A percentile compares a stretch with the other conserved stretches of the same genome.
These are phyloP conservation scores for Onygena corvina DNA, from an alignment of 2,329 filamentous ascomycete species.

Conservation along the genomic window DNA sequence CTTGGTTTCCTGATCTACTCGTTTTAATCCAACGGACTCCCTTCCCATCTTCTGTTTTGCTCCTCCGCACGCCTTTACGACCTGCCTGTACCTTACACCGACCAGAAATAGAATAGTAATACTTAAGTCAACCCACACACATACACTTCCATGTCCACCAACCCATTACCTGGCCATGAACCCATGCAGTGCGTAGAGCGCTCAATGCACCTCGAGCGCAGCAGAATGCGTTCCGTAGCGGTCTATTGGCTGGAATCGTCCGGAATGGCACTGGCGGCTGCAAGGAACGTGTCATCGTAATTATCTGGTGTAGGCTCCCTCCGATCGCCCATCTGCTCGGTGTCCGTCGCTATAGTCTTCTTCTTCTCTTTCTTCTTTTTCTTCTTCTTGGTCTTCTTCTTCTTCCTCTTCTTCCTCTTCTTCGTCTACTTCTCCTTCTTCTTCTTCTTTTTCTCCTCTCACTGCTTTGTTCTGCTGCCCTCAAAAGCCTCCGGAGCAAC, in stretches of 20 bases:
- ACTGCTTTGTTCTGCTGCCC: too few relatives aligned
- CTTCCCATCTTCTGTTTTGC: background rate
- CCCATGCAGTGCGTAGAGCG: background rate
- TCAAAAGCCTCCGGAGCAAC: too few relatives aligned
- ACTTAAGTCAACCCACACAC: background rate
- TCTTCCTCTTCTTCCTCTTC: background rate
- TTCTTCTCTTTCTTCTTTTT: background rate
- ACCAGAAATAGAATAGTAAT: background rate
- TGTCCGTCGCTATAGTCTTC: background rate
- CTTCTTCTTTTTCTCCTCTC: too few relatives aligned
- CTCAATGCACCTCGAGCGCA: background rate
- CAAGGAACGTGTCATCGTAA: background rate
- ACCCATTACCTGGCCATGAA: background rate
- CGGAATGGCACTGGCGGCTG: background rate
- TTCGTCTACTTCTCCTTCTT: too few relatives aligned
- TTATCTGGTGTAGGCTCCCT: too few relatives aligned
- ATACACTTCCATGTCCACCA: background rate
- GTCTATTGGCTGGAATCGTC: background rate
- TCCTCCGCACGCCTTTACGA: background rate
- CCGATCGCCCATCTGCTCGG: too few relatives aligned
- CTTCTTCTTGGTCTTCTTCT: background rate
- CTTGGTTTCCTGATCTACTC: background rate
- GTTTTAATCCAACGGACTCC: conserved; percentile 3
- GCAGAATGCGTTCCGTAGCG: too few relatives aligned
- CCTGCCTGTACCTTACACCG: background rate